Evolutionary conservation across 2,329 filamentous ascomycete genomes (phyloP).

Genomic region (Gremmenia infestans): DNA sequence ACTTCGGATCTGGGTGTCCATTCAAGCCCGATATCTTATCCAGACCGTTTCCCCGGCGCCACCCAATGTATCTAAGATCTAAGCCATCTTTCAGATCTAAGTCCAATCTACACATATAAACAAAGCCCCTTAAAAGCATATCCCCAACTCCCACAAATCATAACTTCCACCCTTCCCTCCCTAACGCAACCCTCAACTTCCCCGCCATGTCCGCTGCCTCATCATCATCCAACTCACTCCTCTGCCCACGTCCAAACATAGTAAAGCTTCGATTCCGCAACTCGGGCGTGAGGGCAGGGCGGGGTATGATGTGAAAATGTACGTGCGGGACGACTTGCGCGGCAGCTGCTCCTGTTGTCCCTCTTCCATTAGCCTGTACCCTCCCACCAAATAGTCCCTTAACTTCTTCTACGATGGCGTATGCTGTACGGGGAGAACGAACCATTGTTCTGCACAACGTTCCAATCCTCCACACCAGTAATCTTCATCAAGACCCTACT

Average conservation of each 20-base stretch:
- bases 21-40: background rate
- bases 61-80: background rate
- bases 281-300: constrained; percentile 58
- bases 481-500: constrained; percentile 64
- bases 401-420: background rate
- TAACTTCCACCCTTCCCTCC: constrained; percentile 30
- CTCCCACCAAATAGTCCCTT: background rate
- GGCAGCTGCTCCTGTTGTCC: constrained; percentile 60
- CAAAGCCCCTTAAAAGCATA: background rate
- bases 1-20: background rate
- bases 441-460: constrained; percentile 94
- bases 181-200: constrained; percentile 46
- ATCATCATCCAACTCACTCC: constrained; percentile 72
- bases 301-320: constrained; percentile 90
- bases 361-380: constrained; percentile 6
- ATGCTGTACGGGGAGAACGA: constrained; percentile 14
- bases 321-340: constrained; percentile 91
- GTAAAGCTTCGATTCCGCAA: constrained; percentile 57
- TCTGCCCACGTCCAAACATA: constrained; percentile 72
- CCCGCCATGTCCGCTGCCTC: constrained; percentile 59
- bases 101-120: background rate
- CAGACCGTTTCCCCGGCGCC: background rate
- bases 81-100: background rate
- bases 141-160: constrained; percentile 3
- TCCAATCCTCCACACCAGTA: constrained; percentile 79